Percentiles rank a stretch among this genome's conserved stretches.
These are phyloP conservation scores for Colletotrichum abscissum DNA, from an alignment of 2,329 filamentous ascomycete genomes.

Conservation along the genomic window DNA sequence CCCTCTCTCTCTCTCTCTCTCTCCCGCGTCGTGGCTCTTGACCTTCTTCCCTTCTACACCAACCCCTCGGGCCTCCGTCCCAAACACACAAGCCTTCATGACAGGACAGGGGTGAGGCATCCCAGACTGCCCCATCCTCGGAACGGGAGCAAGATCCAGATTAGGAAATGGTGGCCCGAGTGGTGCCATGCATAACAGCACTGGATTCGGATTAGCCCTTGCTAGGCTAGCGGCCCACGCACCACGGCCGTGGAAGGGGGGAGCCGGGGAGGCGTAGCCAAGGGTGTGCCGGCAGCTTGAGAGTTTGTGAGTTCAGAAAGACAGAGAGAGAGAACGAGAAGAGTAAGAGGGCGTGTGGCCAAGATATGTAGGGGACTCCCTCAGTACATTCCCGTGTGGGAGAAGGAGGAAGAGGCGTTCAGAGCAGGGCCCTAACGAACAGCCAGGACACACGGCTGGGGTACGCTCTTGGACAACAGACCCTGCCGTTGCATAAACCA, in stretches of 20 bases:
- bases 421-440: conserved; percentile 18
- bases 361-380: conserved; percentile 34
- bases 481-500: conserved; percentile 42
- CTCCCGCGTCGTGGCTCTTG: neutral
- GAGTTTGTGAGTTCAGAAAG: neutral
- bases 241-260: conserved; percentile 32
- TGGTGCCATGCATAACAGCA: conserved; percentile 36
- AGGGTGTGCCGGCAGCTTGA: conserved; percentile 16
- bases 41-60: neutral
- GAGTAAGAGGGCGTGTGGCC: conserved; percentile 37
- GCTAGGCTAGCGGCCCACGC: conserved; percentile 21
- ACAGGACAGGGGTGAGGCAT: conserved; percentile 40
- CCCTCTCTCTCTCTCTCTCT: too few species aligned
- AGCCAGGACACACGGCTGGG: conserved; percentile 35
- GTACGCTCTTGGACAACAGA: conserved; percentile 33
- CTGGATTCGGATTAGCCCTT: conserved; percentile 34
- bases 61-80: conserved; percentile 36
- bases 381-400: conserved; percentile 28
- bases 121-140: conserved; percentile 38
- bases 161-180: conserved; percentile 41
- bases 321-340: conserved; percentile 35
- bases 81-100: conserved; percentile 45
- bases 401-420: conserved; percentile 17
- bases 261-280: conserved; percentile 9
- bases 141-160: conserved; percentile 42